Evolutionary conservation across 305 asterid species (phyloP).

Genomic region (Euphrasia arctica): DNA sequence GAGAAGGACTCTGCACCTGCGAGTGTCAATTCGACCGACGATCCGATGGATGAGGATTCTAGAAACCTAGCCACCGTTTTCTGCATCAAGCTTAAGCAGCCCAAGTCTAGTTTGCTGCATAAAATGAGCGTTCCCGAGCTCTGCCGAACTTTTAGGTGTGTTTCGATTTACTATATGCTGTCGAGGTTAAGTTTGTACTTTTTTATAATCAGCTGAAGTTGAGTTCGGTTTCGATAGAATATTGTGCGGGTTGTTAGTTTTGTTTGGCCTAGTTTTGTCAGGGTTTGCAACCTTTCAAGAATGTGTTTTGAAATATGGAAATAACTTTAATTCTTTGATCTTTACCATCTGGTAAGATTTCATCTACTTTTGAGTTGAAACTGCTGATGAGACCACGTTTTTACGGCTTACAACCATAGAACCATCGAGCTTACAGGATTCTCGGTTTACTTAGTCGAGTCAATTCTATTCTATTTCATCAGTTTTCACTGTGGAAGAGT

Average conservation of each 20-base stretch:
- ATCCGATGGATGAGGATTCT: conserved; percentile 60
- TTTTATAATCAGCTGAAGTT: conserved; percentile 15
- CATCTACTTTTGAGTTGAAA: not conserved
- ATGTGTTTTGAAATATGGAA: conserved; percentile 13
- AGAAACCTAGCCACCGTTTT: conserved; percentile 66
- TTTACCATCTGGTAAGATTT: not conserved
- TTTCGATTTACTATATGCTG: conserved; percentile 6
- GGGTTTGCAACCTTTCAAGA: not conserved
- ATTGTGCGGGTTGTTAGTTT: conserved; percentile 4
- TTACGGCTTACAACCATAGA: conserved; percentile 5
- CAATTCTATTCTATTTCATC: not conserved
- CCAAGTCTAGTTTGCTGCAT: conserved; percentile 67
- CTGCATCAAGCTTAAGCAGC: conserved; percentile 79
- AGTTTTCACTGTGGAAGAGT: conserved; percentile 1
- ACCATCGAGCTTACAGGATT: not conserved
- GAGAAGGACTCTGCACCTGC: conserved; percentile 41
- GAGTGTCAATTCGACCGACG: conserved; percentile 40
- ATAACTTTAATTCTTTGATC: not conserved
- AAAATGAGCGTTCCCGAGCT: conserved; percentile 99
- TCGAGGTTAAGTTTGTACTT: conserved; percentile 2
- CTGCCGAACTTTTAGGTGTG: conserved; percentile 91
- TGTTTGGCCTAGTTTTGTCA: conserved; percentile 7
- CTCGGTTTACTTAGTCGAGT: not conserved
- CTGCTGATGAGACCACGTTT: not conserved
- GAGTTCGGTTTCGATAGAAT: conserved; percentile 6